Evolutionary conservation across 2,329 filamentous ascomycete genomes (phyloP), one percentile per base, ranked within the genome.

Genomic region (Fusarium sp.): DNA sequence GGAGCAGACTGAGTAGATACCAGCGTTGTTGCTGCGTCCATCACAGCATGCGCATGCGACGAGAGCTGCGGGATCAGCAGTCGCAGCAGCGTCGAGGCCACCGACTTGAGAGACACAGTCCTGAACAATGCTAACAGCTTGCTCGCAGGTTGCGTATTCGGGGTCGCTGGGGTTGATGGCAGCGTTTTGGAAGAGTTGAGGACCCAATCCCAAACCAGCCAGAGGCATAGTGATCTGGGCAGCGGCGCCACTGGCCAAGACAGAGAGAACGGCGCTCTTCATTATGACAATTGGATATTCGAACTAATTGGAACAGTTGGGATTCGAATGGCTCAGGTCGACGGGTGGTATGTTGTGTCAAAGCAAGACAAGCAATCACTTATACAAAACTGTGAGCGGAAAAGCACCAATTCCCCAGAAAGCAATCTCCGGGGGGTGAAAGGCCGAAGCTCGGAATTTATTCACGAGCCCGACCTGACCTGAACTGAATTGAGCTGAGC

Each of bases 31-130:
- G 2, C 54, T 65, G 7, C 56, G 22, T 17, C 63, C 62, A 39
- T 62, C 46, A 40, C 77, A 79, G 60, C 77, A 79, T 10, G 72
- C 77, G 61, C 77, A 79, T 15, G 53, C 55, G 18, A 75, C 18
- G 13, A 79, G 51, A 5, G 49, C 72, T 5, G 57, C 18, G 8
- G 72, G 57, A 45, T 72, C 68, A 18, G 75, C 76, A 17, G 71
- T 75, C 18, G 52, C 39, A 26, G 76, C 49, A 36, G 60, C 75
- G 8, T 68, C 50, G 7, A 51, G 6, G 43, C 76, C 77, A 36
- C 77, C 77, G 3, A 59, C 43, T 18, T 66, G 24, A 5, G 54
- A 63, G 28, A 76, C 56, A 60, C 77, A 79, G 10, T 36, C 28
- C 26, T 67, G 50, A 22, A 77, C 50, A 33, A 74, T 61, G 9